These are phyloP conservation scores for Hypholoma sublateritium DNA, from an alignment of 768 basidiomycete species.

Conservation along the genomic window DNA sequence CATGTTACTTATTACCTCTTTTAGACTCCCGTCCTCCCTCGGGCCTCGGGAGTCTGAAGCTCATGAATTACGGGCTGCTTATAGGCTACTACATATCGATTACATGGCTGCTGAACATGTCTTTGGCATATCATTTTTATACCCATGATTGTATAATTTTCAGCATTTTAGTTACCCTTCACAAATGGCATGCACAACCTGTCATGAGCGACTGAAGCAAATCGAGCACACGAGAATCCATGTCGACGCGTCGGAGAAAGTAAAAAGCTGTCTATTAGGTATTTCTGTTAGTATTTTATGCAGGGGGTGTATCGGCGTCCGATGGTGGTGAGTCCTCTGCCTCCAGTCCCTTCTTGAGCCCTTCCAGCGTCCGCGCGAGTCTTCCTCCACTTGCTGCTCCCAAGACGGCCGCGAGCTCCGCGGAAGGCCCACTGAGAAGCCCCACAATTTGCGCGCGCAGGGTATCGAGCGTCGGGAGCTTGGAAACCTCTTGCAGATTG, in stretches of 20 bases:
- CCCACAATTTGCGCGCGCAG: constrained; percentile 85
- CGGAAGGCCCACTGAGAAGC: constrained; percentile 71
- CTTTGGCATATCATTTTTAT: no score
- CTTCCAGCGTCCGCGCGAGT: constrained; percentile 72
- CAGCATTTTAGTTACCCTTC: no score
- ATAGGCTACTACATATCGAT: no score
- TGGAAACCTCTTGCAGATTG: constrained; percentile 61
- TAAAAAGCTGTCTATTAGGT: background rate
- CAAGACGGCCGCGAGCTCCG: constrained; percentile 60
- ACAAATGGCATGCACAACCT: no score
- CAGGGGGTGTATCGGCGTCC: background rate
- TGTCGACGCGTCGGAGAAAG: background rate
- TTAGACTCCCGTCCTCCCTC: background rate
- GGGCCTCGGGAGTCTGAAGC: background rate
- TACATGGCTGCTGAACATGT: no score
- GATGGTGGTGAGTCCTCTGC: constrained; percentile 18
- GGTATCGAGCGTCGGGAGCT: constrained; percentile 76
- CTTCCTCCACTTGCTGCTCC: constrained; percentile 65
- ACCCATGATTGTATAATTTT: no score
- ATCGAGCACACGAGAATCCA: background rate
- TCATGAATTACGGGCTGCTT: background rate
- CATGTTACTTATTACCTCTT: constrained; percentile 4
- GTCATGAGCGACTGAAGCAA: background rate
- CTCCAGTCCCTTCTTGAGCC: constrained; percentile 68
- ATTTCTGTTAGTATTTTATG: background rate